Conservation (phyloP, 179 eudicot species). For the Beta corolliflora region DNA sequence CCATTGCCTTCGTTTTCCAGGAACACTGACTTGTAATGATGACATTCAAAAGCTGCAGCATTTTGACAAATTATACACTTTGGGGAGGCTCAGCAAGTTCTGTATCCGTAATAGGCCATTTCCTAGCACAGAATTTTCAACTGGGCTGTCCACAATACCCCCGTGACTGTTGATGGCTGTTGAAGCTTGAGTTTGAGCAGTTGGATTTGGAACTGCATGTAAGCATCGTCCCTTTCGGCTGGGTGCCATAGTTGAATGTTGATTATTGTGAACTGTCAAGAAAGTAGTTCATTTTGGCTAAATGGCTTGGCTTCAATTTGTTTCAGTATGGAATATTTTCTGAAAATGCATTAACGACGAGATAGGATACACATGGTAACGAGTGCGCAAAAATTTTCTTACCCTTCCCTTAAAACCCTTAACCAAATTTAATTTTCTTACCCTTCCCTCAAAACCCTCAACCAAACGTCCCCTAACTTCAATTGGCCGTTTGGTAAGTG, state of each 20-base stretch:
- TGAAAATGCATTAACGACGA: too few species aligned
- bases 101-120: conserved; percentile 7
- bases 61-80: conserved; percentile 11
- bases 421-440: too few species aligned
- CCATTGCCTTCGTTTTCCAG: conserved; percentile 94
- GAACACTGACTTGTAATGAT: conserved; percentile 64
- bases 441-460: too few species aligned
- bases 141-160: not conserved
- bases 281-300: not conserved
- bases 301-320: not conserved
- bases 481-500: too few species aligned
- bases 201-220: conserved; percentile 2
- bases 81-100: conserved; percentile 11
- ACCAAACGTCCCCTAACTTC: too few species aligned
- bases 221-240: not conserved
- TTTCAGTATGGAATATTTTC: too few species aligned
- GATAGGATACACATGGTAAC: too few species aligned
- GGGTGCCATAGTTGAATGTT: conserved; percentile 1
- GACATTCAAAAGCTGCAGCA: conserved; percentile 9
- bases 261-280: conserved; percentile 7
- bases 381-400: too few species aligned
- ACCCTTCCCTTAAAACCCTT: too few species aligned
- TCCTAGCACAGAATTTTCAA: conserved; percentile 7
- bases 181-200: not conserved
- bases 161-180: conserved; percentile 3